Percentiles rank a stretch among this genome's conserved stretches.
These are phyloP conservation scores for Verticillium klebahnii DNA, from an alignment of 2,329 filamentous ascomycete species.

Conservation along the genomic window DNA sequence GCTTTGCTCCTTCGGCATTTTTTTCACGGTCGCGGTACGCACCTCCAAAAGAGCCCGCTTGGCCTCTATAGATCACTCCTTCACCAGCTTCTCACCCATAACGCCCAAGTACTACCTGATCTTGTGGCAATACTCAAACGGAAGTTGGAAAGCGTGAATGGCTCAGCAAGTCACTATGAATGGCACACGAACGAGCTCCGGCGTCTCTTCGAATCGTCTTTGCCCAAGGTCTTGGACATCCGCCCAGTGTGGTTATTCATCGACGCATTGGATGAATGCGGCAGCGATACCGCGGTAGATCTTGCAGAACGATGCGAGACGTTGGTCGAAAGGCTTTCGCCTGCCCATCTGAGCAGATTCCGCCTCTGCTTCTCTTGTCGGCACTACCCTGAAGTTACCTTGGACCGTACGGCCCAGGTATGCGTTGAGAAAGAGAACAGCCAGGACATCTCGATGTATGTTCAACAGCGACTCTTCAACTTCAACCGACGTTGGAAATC, in stretches of 20 bases:
- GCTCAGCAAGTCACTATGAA: background rate
- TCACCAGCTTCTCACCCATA: constrained; percentile 33
- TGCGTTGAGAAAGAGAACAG: constrained; percentile 24
- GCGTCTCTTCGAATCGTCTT: constrained; percentile 7
- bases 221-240: constrained; percentile 14
- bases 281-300: constrained; percentile 14
- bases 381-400: constrained; percentile 22
- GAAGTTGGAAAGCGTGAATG: background rate
- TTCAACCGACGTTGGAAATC: background rate
- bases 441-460: constrained; percentile 22
- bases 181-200: background rate
- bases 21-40: constrained; percentile 40
- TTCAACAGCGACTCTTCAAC: constrained; percentile 15
- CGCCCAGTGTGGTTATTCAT: constrained; percentile 22
- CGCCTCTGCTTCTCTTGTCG: constrained; percentile 26
- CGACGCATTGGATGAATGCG: constrained; percentile 30
- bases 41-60: constrained; percentile 35
- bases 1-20: constrained; percentile 33
- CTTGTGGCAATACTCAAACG: background rate
- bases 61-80: constrained; percentile 49
- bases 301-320: constrained; percentile 16
- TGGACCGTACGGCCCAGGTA: constrained; percentile 15
- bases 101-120: constrained; percentile 23
- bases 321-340: constrained; percentile 15
- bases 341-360: constrained; percentile 12